Evolutionary conservation across 169 alveolate species (phyloP).

Genomic region (Eimeria nieschulzi): DNA sequence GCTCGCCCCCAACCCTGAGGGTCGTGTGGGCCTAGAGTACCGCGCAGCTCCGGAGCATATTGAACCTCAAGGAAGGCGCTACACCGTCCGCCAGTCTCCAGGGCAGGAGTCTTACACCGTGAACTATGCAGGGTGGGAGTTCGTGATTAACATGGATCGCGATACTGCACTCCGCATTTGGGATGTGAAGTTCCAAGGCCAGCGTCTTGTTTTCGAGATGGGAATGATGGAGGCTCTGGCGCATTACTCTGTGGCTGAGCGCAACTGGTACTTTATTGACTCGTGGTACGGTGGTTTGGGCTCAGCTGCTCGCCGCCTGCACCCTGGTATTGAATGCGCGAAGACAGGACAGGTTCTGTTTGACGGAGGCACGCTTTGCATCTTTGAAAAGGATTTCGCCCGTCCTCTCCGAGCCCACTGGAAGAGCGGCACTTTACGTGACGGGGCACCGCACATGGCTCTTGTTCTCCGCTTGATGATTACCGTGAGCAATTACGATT

Average conservation of each 20-base stretch:
- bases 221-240: conserved; percentile 83
- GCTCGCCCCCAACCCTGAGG: conserved; percentile 69
- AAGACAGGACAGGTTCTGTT: conserved; percentile 78
- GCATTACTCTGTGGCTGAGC: conserved; percentile 81
- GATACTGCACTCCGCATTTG: conserved; percentile 80
- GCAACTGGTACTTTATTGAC: conserved; percentile 82
- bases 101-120: conserved; percentile 76
- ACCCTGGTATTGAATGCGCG: conserved; percentile 81
- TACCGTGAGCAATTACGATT: conserved; percentile 83
- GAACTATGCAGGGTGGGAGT: conserved; percentile 80
- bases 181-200: conserved; percentile 78
- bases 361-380: conserved; percentile 78
- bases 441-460: conserved; percentile 80
- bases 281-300: conserved; percentile 85
- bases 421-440: conserved; percentile 80
- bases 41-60: conserved; percentile 82
- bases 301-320: conserved; percentile 81
- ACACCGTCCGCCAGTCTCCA: conserved; percentile 75
- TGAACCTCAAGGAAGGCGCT: conserved; percentile 82
- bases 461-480: conserved; percentile 79
- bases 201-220: conserved; percentile 81
- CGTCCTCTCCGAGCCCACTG: conserved; percentile 82
- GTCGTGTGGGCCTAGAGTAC: conserved; percentile 79
- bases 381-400: conserved; percentile 80
- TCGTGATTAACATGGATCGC: conserved; percentile 80